These are phyloP conservation scores for Lipomyces lipofer DNA, from an alignment of 805 yeast genomes.

Conservation along the genomic window DNA sequence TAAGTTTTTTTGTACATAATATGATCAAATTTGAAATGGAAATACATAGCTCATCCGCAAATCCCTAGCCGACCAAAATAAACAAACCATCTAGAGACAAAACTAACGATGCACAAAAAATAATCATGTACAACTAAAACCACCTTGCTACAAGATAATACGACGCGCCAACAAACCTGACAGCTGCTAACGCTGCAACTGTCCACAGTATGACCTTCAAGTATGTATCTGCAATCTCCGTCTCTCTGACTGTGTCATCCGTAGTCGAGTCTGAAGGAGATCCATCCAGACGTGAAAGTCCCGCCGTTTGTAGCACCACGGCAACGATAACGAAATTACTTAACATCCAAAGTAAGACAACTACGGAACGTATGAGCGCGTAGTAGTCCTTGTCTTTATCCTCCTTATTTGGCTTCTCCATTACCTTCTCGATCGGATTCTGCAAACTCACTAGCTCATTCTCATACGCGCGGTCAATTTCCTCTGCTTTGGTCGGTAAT, in stretches of 20 bases:
- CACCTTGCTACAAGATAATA: constrained; percentile 51
- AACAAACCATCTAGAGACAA: neutral
- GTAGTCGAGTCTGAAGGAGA: constrained; percentile 23
- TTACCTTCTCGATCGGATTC: constrained; percentile 42
- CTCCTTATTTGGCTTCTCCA: constrained; percentile 41
- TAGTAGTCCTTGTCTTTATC: constrained; percentile 77
- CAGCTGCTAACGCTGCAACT: constrained; percentile 85
- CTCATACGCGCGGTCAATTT: constrained; percentile 73
- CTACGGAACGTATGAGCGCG: constrained; percentile 85
- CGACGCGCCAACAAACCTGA: constrained; percentile 75
- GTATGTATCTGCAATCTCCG: constrained; percentile 46
- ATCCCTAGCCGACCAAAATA: neutral
- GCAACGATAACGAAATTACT: constrained; percentile 81
- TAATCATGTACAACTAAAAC: constrained; percentile 19
- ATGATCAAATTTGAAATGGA: no score
- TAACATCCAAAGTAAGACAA: constrained; percentile 86
- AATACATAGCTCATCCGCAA: neutral
- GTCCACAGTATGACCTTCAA: constrained; percentile 87
- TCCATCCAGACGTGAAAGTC: constrained; percentile 16
- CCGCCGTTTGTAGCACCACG: constrained; percentile 50
- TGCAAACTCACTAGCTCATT: constrained; percentile 52
- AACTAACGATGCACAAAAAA: neutral
- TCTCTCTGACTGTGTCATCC: constrained; percentile 14
- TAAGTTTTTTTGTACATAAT: neutral
- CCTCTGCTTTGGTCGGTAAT: constrained; percentile 72